A percentile compares a stretch with the other conserved stretches of the same genome.
phyloP scores from a whole-genome alignment of 352 stramenopile genomes.

The Phytophthora boehmeriae region DNA sequence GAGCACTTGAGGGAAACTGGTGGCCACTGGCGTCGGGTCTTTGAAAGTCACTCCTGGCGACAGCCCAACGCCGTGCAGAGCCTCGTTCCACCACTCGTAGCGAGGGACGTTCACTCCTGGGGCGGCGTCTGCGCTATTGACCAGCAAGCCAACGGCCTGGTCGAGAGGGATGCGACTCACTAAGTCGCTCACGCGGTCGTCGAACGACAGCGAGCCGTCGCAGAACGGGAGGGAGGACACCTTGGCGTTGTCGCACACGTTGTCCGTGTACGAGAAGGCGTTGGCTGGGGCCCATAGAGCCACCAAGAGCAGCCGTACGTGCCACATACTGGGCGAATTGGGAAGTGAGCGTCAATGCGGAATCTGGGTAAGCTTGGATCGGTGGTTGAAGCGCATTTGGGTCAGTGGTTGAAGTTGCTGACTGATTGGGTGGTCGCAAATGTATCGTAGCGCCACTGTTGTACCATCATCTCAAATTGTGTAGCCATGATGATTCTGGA shows the following conservation, averaged over 20 bases:
- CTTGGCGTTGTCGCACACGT: conserved; percentile 53
- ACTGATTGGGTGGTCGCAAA: background rate
- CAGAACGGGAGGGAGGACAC: conserved; percentile 72
- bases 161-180: conserved; percentile 65
- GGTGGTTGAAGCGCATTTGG: too few relatives aligned
- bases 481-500: too few relatives aligned
- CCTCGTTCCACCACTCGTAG: conserved; percentile 92
- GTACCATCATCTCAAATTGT: too few relatives aligned
- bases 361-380: too few relatives aligned
- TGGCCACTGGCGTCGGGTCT: conserved; percentile 64
- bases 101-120: conserved; percentile 44
- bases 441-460: too few relatives aligned
- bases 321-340: conserved; percentile 21
- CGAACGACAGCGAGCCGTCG: conserved; percentile 50
- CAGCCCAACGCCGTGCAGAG: conserved; percentile 82
- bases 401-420: conserved; percentile 36
- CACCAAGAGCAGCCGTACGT: conserved; percentile 11
- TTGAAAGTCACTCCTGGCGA: conserved; percentile 74
- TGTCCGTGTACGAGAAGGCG: conserved; percentile 36
- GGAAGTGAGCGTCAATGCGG: conserved; percentile 10
- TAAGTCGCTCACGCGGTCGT: conserved; percentile 70
- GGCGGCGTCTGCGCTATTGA: conserved; percentile 57
- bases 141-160: conserved; percentile 72
- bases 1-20: conserved; percentile 90
- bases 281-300: conserved; percentile 1